phyloP scores from a whole-genome alignment of 2,329 filamentous ascomycete genomes.

The Xylariaceae sp. region DNA sequence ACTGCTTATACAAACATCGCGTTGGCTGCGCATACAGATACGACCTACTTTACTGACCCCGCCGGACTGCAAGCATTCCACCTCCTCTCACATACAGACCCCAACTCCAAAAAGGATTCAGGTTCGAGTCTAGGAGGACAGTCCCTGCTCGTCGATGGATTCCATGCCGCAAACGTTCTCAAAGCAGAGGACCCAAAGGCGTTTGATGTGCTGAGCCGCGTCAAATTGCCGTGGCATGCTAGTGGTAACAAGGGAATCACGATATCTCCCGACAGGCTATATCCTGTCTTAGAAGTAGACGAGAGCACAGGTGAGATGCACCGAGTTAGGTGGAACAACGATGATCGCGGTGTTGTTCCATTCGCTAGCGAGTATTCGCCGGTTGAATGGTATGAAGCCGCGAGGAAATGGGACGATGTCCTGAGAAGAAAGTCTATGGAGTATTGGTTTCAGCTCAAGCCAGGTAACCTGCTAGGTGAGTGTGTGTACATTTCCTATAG shows the following conservation, averaged over 20 bases:
- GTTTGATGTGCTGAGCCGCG: constrained; percentile 59
- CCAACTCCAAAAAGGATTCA: constrained; percentile 18
- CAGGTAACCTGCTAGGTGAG: constrained; percentile 76
- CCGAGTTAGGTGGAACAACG: constrained; percentile 90
- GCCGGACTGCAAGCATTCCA: constrained; percentile 92
- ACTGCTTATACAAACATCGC: constrained; percentile 88
- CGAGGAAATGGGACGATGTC: constrained; percentile 72
- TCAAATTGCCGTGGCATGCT: constrained; percentile 76
- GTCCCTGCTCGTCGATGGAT: constrained; percentile 85
- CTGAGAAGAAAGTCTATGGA: constrained; percentile 66
- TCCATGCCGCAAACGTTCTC: constrained; percentile 69
- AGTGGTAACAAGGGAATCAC: constrained; percentile 84
- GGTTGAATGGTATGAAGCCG: constrained; percentile 76
- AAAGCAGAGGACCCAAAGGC: constrained; percentile 53
- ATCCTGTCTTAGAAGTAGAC: constrained; percentile 72
- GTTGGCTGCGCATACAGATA: constrained; percentile 88
- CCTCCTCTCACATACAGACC: constrained; percentile 70
- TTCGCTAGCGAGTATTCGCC: constrained; percentile 52
- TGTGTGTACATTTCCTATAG: constrained; percentile 39
- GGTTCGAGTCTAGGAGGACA: constrained; percentile 62
- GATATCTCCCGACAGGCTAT: constrained; percentile 70
- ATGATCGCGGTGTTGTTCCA: constrained; percentile 75
- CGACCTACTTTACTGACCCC: constrained; percentile 92
- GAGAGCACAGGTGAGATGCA: constrained; percentile 39
- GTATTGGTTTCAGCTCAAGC: constrained; percentile 79